Base-by-base conservation (phyloP, 257 asterid species). In the Nicotiana knightiana region DNA sequence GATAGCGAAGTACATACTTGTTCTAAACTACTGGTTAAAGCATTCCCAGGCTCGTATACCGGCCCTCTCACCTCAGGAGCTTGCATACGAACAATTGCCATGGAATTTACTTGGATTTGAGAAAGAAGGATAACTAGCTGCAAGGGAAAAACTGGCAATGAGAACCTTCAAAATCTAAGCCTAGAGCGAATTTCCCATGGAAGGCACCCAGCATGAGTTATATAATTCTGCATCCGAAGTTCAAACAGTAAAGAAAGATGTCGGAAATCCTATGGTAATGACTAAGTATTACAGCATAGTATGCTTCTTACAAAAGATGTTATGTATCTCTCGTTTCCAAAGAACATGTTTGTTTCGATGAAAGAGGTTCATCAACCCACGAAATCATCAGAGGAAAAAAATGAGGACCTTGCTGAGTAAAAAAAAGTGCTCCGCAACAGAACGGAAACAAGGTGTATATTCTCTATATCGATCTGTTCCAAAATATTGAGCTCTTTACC, bases 21-120 rank as follows among this genome's bases (percentile, higher is more conserved):
- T 67, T 96, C 96, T 78, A 94, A 75, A 6, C 93, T 67, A 86
- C 92, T 90, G 39, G 97, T 94, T 76, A 83, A 87, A 78, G 86
- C 90, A 85, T 82, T 77, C 64, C 54, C 83, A 78, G 28, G 67
- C 55, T 82, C 85, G 28, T 83, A 82, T 79, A 76, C 57, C 66
- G 84, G 67, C 79, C 87, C 91, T 75, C 86, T 86, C 59, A 81
- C 86, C 88, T 93, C 92, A 66, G 91, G 85, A 82, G 85, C 83
- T 85, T 88, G 90, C 90, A 96, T 84, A 57, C 91, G 87, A 76
- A 88, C 93, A 89, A 96, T 79, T 84, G 97, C 97, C 97, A 96
- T 94, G 65, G 99, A 93, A 82, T 96, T 96, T 85, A 93, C 88
- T 88, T 97, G 89, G 84, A 96, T 89, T 91, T 91, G 94, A 63